Evolutionary conservation across 1,284 basidiomycete species (phyloP), one percentile per base, ranked within the genome.

Genomic region (Ustilago trichophora): DNA sequence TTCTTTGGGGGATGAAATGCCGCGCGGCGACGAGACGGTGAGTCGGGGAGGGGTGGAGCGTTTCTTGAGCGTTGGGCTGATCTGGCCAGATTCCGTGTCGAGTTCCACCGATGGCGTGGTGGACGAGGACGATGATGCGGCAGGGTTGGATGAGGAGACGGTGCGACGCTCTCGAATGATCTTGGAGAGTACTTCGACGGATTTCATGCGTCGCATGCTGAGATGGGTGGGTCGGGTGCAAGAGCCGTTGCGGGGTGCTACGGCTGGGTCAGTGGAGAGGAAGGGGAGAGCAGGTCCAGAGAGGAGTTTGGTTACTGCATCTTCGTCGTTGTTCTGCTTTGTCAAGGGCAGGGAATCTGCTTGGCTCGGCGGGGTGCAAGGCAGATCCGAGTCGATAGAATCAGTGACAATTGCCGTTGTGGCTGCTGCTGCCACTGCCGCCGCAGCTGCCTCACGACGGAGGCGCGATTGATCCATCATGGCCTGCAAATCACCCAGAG

Each of bases 101-200:
- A 55, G 27, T 16, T 41, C 16, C 12, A 41, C 26, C 11, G 31
- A 19, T 13, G 18, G 9, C 13, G n/a, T n/a, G 1, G 18, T 11
- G n/a, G 29, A 1, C 1, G 29, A 11, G 4, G 36, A 26, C 21
- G 8, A 26, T 27, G 25, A 26, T 12, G 9, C 7, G 27, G 7
- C 27, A 7, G 48, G 10, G 15, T 33, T 16, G 16, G 25, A n/a
- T n/a, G n/a, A n/a, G 15, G 32, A 37, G 42, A 60, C 19, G 40
- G 53, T 38, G 24, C 55, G 55, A 5, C 54, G 54, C 19, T 63
- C 58, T 15, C 50, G 45, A 13, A 72, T 49, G 44, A 67, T 58
- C 36, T 65, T 63, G 57, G 44, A 44, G 21, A 72, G 60, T 21
- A 66, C 58, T 31, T 72, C 70, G 50, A 72, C 63, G 38, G 55